These are phyloP conservation scores for Orbilia quercus DNA, from an alignment of 2,329 filamentous ascomycete genomes.

Conservation along the genomic window DNA sequence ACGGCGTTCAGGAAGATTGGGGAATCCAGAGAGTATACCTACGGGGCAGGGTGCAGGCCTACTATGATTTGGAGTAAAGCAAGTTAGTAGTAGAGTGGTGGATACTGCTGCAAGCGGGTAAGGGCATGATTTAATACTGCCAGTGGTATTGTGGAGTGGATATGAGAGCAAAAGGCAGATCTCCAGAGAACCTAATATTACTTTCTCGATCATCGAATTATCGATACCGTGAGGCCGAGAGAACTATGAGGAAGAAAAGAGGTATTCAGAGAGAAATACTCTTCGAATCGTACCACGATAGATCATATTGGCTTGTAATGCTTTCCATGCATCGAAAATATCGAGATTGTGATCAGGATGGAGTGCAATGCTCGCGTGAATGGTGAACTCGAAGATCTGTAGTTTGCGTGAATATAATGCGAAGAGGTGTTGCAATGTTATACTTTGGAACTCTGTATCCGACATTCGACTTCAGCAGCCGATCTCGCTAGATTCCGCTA, in stretches of 20 bases:
- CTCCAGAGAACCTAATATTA: conserved; percentile 6
- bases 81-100: background rate
- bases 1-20: no score
- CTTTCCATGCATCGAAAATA: no score
- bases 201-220: conserved; percentile 7
- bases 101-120: background rate
- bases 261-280: background rate
- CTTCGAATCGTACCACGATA: no score
- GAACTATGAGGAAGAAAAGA: background rate
- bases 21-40: no score
- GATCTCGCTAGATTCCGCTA: background rate
- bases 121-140: background rate
- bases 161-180: conserved; percentile 45
- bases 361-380: no score
- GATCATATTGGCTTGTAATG: no score
- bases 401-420: no score
- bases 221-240: background rate
- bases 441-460: background rate
- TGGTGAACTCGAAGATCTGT: no score
- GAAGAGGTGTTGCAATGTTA: background rate
- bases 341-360: no score
- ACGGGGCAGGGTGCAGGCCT: no score
- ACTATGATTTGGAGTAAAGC: background rate
- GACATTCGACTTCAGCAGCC: background rate
- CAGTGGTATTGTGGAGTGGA: conserved; percentile 13